Conservation (phyloP, 768 basidiomycete species). For the Filobasidium wieringae region DNA sequence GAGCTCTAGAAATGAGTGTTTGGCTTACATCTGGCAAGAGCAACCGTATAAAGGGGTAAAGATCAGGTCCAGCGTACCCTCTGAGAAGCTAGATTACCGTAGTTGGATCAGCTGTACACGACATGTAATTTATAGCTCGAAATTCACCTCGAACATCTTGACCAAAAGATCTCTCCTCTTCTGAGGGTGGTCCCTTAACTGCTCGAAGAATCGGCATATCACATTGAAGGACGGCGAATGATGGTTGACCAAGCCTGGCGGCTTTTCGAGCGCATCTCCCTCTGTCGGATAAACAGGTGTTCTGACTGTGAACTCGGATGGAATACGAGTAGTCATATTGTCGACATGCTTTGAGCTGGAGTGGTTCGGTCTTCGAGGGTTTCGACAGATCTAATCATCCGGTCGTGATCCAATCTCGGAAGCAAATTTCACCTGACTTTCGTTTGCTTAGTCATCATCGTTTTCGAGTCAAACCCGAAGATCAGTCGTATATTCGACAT, state of each 20-base stretch:
- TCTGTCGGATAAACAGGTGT: not conserved
- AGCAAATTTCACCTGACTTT: not conserved
- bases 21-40: conserved; percentile 70
- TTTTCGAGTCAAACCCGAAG: conserved; percentile 1
- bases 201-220: conserved; percentile 55
- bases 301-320: not conserved
- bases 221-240: conserved; percentile 19
- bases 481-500: no score
- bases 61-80: conserved; percentile 66
- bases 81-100: conserved; percentile 54
- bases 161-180: conserved; percentile 57
- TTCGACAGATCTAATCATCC: not conserved
- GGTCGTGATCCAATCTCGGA: not conserved
- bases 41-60: conserved; percentile 80
- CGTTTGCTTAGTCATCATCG: not conserved
- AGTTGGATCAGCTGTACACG: conserved; percentile 10
- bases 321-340: not conserved
- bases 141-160: conserved; percentile 54
- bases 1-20: conserved; percentile 8
- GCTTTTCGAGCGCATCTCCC: conserved; percentile 12
- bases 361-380: not conserved
- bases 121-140: conserved; percentile 10
- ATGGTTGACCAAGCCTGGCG: conserved; percentile 18
- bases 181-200: conserved; percentile 61
- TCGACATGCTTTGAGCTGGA: not conserved